Conservation (phyloP, 2,329 filamentous ascomycete genomes). For the Colletotrichum karsti region DNA sequence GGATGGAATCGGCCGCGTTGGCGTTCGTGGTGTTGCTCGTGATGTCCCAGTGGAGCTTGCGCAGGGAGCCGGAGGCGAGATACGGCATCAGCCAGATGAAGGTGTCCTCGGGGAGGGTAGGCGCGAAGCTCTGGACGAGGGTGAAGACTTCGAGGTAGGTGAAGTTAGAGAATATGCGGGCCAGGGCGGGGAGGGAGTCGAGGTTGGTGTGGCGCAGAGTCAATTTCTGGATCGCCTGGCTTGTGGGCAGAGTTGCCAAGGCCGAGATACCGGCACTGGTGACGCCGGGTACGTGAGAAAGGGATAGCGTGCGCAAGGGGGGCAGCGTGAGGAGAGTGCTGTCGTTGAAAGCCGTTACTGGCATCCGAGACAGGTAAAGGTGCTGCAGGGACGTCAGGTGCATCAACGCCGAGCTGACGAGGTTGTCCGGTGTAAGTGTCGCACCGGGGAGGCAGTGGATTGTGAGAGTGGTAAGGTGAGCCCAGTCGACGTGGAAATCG, state of each 20-base stretch:
- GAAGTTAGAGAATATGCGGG: constrained; percentile 67
- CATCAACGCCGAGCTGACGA: constrained; percentile 59
- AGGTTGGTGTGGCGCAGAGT: constrained; percentile 65
- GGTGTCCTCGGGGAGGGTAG: constrained; percentile 61
- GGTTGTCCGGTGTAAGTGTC: constrained; percentile 58
- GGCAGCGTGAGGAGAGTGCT: constrained; percentile 63
- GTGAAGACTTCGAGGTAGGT: constrained; percentile 56
- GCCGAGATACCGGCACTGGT: constrained; percentile 63
- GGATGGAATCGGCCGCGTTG: constrained; percentile 65
- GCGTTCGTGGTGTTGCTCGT: constrained; percentile 54
- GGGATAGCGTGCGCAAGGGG: constrained; percentile 60
- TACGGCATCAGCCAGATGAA: constrained; percentile 73
- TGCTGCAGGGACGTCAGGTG: constrained; percentile 63
- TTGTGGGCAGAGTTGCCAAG: constrained; percentile 60
- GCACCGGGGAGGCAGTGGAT: constrained; percentile 68
- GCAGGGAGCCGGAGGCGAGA: constrained; percentile 62
- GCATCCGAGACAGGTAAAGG: constrained; percentile 67
- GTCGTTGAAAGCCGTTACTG: constrained; percentile 66
- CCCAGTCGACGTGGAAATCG: constrained; percentile 63
- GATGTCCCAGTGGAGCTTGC: constrained; percentile 71
- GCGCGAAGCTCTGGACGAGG: constrained; percentile 63
- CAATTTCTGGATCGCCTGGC: constrained; percentile 55
- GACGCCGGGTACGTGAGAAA: constrained; percentile 65
- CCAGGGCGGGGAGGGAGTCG: constrained; percentile 63
- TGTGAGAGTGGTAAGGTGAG: constrained; percentile 61